Conservation (phyloP, 495 filamentous ascomycete species). For the Talaromyces borbonicus region DNA sequence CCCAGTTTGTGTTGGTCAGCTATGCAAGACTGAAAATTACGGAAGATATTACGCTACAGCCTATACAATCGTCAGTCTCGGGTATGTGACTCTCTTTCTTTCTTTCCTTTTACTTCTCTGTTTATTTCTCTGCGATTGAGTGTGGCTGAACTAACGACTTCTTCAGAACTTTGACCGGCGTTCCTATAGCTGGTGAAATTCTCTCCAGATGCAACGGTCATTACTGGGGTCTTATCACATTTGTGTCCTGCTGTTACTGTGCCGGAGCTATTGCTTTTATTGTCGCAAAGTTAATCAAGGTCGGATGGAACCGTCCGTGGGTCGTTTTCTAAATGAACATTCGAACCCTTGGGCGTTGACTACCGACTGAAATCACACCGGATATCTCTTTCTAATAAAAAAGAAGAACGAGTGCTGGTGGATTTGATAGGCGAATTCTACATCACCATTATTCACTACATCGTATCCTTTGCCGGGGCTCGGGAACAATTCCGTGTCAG, state of each 20-base stretch:
- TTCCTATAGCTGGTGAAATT: slow-evolving; percentile 79
- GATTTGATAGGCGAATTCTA: too few species aligned
- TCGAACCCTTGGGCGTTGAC: background rate
- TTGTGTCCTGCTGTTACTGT: slow-evolving; percentile 54
- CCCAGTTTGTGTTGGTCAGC: slow-evolving; percentile 83
- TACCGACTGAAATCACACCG: too few species aligned
- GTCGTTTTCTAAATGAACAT: slow-evolving; percentile 22
- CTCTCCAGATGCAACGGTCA: slow-evolving; percentile 43
- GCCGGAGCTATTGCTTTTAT: slow-evolving; percentile 51
- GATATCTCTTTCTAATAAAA: too few species aligned
- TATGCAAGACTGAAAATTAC: slow-evolving; percentile 79
- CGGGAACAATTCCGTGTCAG: too few species aligned
- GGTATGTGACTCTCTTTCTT: slow-evolving; percentile 31
- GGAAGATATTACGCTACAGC: slow-evolving; percentile 78
- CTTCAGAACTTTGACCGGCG: slow-evolving; percentile 59
- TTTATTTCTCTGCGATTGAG: too few species aligned
- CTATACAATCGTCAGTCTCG: slow-evolving; percentile 84
- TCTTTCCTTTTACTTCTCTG: too few species aligned
- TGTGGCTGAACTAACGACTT: slow-evolving; percentile 14
- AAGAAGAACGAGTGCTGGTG: too few species aligned
- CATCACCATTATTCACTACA: too few species aligned
- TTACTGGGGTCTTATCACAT: slow-evolving; percentile 57
- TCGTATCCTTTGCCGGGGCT: too few species aligned
- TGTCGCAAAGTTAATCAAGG: slow-evolving; percentile 51
- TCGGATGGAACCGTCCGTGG: slow-evolving; percentile 51